phyloP scores from a whole-genome alignment of 352 stramenopile genomes.

The Globisporangium irregulare region DNA sequence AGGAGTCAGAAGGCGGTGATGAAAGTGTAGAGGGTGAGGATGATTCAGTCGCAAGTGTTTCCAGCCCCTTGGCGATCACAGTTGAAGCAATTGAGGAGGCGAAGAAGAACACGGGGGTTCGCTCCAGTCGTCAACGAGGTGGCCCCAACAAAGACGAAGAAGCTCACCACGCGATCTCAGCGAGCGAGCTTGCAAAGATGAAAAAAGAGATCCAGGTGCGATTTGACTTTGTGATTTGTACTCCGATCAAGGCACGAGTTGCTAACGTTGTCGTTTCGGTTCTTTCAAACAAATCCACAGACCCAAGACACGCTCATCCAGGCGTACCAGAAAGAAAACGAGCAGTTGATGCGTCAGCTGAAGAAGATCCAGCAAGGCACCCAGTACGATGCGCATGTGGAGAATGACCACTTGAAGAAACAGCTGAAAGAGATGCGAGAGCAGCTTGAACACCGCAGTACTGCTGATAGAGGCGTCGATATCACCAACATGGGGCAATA shows the following conservation, averaged over 20 bases:
- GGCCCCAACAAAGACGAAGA: background rate
- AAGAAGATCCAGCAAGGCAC: constrained; percentile 58
- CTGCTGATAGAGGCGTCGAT: constrained; percentile 12
- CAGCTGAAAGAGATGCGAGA: constrained; percentile 46
- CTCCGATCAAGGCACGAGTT: background rate
- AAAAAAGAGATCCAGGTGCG: constrained; percentile 57
- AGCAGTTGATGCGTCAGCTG: constrained; percentile 77
- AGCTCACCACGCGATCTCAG: background rate
- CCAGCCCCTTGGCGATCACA: background rate
- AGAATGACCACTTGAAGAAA: constrained; percentile 63
- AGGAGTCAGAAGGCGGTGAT: constrained; percentile 18
- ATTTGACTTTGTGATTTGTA: background rate
- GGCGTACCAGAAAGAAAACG: constrained; percentile 81
- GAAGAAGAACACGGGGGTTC: background rate
- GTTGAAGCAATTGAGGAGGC: background rate
- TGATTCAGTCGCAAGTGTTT: background rate
- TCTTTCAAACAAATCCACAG: constrained; percentile 13
- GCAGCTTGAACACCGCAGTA: constrained; percentile 20
- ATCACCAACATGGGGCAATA: constrained; percentile 45
- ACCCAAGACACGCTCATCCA: constrained; percentile 76
- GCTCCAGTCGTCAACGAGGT: background rate
- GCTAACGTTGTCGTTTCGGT: background rate
- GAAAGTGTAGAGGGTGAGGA: background rate
- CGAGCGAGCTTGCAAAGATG: constrained; percentile 23
- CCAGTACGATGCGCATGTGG: constrained; percentile 67